Evolutionary conservation across 2,329 filamentous ascomycete species (phyloP).

Genomic region (Pseudogymnoascus sp.): DNA sequence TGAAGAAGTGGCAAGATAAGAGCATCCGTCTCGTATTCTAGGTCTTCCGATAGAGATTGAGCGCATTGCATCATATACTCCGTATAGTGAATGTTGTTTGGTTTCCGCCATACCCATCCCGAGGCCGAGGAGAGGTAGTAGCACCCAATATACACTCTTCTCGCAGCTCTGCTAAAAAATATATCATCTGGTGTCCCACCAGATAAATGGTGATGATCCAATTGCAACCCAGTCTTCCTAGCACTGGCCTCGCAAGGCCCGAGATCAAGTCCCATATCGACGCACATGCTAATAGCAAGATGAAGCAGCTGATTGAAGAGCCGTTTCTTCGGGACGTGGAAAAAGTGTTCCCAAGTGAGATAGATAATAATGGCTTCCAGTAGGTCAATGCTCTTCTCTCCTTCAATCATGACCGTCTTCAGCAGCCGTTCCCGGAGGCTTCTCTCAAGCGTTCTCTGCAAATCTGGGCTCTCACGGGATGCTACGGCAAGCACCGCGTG

Average conservation of each 20-base stretch:
- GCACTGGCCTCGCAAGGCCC: conserved; percentile 13
- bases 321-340: conserved; percentile 19
- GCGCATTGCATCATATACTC: conserved; percentile 19
- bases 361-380: conserved; percentile 25
- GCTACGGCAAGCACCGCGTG: conserved; percentile 17
- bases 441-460: not conserved
- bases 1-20: conserved; percentile 21
- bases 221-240: conserved; percentile 9
- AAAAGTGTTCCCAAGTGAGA: conserved; percentile 20
- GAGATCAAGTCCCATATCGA: conserved; percentile 19
- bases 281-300: conserved; percentile 19
- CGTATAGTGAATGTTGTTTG: conserved; percentile 15
- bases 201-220: not conserved
- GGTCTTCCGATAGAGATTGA: conserved; percentile 16
- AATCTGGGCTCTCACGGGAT: not conserved
- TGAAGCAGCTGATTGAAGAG: conserved; percentile 19
- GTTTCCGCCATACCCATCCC: conserved; percentile 16
- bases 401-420: conserved; percentile 13
- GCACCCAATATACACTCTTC: conserved; percentile 18
- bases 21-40: conserved; percentile 21
- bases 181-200: not conserved
- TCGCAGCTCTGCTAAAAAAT: conserved; percentile 10
- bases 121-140: conserved; percentile 19
- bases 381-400: conserved; percentile 24
- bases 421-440: not conserved